These are phyloP conservation scores for Ambrosiella beaveri DNA, from an alignment of 2,329 filamentous ascomycete species.

Conservation along the genomic window DNA sequence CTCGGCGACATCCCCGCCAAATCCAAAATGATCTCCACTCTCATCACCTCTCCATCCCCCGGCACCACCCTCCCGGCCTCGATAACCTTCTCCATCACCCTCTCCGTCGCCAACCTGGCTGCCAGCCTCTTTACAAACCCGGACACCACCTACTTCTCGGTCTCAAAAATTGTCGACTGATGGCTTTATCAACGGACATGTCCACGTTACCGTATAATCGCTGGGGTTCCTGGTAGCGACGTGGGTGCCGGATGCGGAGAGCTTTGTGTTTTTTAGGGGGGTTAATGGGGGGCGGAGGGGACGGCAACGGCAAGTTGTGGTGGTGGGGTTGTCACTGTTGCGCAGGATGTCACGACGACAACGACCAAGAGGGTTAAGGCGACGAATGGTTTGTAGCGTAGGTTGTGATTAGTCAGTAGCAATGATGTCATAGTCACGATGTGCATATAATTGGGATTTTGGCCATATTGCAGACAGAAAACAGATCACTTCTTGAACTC, in stretches of 20 bases:
- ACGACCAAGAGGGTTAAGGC: neutral
- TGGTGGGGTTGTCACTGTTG: neutral
- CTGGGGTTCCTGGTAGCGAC: conserved; percentile 22
- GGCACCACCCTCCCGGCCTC: conserved; percentile 23
- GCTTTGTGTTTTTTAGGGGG: conserved; percentile 41
- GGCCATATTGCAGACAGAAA: no score
- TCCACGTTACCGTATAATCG: conserved; percentile 35
- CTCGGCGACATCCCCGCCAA: conserved; percentile 37
- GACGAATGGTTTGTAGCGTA: neutral
- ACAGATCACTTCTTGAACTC: no score
- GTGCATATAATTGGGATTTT: no score
- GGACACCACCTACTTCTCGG: conserved; percentile 34
- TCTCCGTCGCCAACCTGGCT: conserved; percentile 31
- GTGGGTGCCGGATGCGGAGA: conserved; percentile 22
- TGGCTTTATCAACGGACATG: conserved; percentile 27
- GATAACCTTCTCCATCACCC: conserved; percentile 28
- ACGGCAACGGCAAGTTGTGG: neutral
- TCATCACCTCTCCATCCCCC: conserved; percentile 30
- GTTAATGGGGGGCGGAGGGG: conserved; percentile 25
- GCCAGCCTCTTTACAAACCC: conserved; percentile 39
- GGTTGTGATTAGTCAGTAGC: no score
- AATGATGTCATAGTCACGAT: no score
- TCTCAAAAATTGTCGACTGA: conserved; percentile 31
- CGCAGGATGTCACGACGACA: neutral
- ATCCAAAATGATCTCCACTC: conserved; percentile 35